Conservation (phyloP, 139 green algal species). For the Ettlia oleoabundans region DNA sequence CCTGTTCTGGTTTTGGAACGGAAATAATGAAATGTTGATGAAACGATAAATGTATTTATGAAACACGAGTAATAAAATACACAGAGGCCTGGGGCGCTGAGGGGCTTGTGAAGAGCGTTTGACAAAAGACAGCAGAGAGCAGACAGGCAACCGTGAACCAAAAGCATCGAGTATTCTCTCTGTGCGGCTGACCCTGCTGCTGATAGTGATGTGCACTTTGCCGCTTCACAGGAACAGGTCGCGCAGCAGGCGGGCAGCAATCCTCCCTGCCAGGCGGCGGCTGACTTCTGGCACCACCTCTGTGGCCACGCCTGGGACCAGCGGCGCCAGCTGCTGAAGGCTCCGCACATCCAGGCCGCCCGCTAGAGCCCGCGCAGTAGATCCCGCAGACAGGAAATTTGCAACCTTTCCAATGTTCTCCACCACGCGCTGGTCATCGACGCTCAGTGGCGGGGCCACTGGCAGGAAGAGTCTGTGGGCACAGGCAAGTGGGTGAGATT, state of each 20-base stretch:
- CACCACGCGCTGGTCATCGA: constrained; percentile 69
- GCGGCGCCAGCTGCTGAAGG: constrained; percentile 49
- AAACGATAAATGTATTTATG: no score
- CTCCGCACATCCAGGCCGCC: background rate
- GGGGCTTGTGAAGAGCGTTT: no score
- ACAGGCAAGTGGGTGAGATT: background rate
- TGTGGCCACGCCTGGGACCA: constrained; percentile 80
- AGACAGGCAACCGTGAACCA: no score
- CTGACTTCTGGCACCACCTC: constrained; percentile 85
- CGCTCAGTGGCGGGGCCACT: constrained; percentile 65
- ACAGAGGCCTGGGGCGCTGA: no score
- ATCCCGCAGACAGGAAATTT: constrained; percentile 63
- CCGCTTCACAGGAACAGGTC: constrained; percentile 72
- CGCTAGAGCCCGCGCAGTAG: background rate
- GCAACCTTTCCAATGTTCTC: constrained; percentile 78
- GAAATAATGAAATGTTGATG: no score
- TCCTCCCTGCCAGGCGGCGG: constrained; percentile 61
- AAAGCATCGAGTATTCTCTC: no score
- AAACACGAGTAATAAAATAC: no score
- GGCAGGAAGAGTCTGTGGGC: constrained; percentile 50
- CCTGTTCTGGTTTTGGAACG: no score
- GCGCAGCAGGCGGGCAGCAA: constrained; percentile 77
- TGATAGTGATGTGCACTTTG: background rate
- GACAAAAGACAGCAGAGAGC: no score
- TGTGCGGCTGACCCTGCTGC: no score